Evolutionary conservation across 1,284 basidiomycete genomes (phyloP), one percentile per base, ranked within the genome.

Genomic region (Marasmius oreades): DNA sequence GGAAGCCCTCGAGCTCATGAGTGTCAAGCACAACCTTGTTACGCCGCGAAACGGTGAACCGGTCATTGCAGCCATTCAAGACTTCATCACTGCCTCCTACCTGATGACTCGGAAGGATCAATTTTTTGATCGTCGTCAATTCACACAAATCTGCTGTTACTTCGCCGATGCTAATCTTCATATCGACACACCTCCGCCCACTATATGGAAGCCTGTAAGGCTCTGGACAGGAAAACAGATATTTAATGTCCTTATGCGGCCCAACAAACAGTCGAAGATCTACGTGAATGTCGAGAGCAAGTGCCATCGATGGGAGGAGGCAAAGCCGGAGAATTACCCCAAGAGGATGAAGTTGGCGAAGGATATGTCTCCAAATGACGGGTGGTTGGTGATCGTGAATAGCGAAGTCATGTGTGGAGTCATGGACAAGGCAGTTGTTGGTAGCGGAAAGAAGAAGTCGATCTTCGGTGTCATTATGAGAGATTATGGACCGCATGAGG

Each of bases 351-450:
- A 79, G 51, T 81, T 81, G 3, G 79, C 79, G 12, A 82, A 86
- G 14, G 97, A 99, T 69, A 82, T 99, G 75, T 92, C 92, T 10
- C 95, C 96, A 0, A 99, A 99, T 69, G 97, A 99, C 67, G 96
- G 96, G 1, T 99, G 94, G 86, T 83, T 99, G 31, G 97, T 99
- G 57, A 89, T 99, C 55, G 87, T 95, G 61, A 99, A 99, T 71
- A 95, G 92, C 69, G 95, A 99, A 73, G 95, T 99, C 67, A 98
- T 99, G 93, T 98, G 96, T 67, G 97, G 97, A 51, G 92, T 96
- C 8, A 97, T 99, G 84, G 97, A 99, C 77, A 99, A 99, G 77
- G 93, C 93, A 20, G 98, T 95, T 0, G 92, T 99, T 5, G 97
- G 97, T 57, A 93, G 94, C 66, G 97, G 97, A 55, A 99, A 99